A percentile compares a stretch with the other conserved stretches of the same genome.
phyloP scores from a whole-genome alignment of 495 filamentous ascomycete species.

The Hypoxylon intermedium region DNA sequence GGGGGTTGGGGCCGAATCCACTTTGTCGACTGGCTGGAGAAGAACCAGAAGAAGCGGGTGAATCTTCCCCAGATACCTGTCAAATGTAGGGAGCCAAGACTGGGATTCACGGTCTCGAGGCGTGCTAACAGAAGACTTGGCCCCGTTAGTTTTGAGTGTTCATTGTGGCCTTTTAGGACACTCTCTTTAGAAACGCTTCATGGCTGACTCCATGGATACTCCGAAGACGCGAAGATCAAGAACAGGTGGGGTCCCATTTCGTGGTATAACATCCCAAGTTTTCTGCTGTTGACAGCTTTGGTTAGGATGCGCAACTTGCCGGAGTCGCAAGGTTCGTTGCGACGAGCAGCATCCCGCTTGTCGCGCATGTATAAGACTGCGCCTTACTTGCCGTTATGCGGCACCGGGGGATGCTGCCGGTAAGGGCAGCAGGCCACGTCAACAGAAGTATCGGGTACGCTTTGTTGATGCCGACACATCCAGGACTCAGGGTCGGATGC shows the following conservation, averaged over 20 bases:
- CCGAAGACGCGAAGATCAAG: slow-evolving; percentile 7
- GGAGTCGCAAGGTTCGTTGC: slow-evolving; percentile 4
- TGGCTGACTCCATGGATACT: neutral
- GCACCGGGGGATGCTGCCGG: neutral
- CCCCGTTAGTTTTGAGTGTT: too few species aligned
- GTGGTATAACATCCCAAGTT: neutral
- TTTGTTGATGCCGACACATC: neutral
- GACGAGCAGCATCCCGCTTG: slow-evolving; percentile 4
- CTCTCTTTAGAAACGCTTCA: neutral
- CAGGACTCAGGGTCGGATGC: neutral
- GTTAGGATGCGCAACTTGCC: slow-evolving; percentile 4
- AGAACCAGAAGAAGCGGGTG: neutral
- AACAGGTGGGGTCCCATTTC: slow-evolving; percentile 1
- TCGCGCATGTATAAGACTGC: slow-evolving; percentile 4
- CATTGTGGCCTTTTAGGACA: too few species aligned
- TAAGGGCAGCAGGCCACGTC: slow-evolving; percentile 3
- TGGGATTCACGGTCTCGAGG: too few species aligned
- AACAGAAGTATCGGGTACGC: slow-evolving; percentile 1
- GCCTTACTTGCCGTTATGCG: neutral
- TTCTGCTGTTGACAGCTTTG: neutral
- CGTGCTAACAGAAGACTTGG: too few species aligned
- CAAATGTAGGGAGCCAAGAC: too few species aligned
- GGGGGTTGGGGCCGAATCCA: neutral
- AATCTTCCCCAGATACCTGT: too few species aligned
- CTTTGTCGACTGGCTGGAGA: neutral